A percentile compares a stretch with the other conserved stretches of the same genome.
Evolutionary conservation across 2,329 filamentous ascomycete genomes (phyloP).

Genomic region (Lomentospora prolificans): DNA sequence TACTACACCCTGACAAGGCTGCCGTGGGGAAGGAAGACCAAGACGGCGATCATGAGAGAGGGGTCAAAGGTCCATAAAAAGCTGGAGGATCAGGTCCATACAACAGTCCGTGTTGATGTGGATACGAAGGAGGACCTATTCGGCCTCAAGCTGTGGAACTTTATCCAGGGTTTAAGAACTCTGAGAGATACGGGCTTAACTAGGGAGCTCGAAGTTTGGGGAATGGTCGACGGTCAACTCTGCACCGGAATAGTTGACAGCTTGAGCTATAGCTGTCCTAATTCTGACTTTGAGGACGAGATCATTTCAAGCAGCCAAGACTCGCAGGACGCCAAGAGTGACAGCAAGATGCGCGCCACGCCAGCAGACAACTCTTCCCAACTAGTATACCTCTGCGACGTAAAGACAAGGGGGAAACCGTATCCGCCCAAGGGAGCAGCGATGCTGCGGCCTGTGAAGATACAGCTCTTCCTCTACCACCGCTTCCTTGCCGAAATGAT

Average conservation of each 20-base stretch:
- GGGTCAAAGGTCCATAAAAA: slow-evolving; percentile 72
- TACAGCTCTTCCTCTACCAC: slow-evolving; percentile 87
- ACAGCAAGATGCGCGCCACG: not conserved
- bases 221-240: slow-evolving; percentile 67
- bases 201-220: slow-evolving; percentile 77
- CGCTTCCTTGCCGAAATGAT: slow-evolving; percentile 71
- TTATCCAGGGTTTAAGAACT: slow-evolving; percentile 73
- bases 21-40: slow-evolving; percentile 60
- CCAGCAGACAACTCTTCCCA: slow-evolving; percentile 13
- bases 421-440: slow-evolving; percentile 55
- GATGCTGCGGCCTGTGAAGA: slow-evolving; percentile 64
- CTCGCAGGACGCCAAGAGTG: slow-evolving; percentile 11
- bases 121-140: slow-evolving; percentile 71
- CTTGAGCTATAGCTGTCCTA: slow-evolving; percentile 67
- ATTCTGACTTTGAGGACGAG: slow-evolving; percentile 57
- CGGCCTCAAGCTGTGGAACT: slow-evolving; percentile 79
- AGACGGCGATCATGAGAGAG: slow-evolving; percentile 73
- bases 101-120: slow-evolving; percentile 61
- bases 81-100: slow-evolving; percentile 79
- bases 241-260: slow-evolving; percentile 88
- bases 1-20: slow-evolving; percentile 72
- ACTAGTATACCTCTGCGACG: slow-evolving; percentile 67
- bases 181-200: slow-evolving; percentile 62
- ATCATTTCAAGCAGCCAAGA: slow-evolving; percentile 22
- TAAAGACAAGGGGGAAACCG: slow-evolving; percentile 70